A percentile compares a stretch with the other conserved stretches of the same genome.
These are phyloP conservation scores for Colletotrichum gloeosporioides DNA, from an alignment of 2,329 filamentous ascomycete species.

Conservation along the genomic window DNA sequence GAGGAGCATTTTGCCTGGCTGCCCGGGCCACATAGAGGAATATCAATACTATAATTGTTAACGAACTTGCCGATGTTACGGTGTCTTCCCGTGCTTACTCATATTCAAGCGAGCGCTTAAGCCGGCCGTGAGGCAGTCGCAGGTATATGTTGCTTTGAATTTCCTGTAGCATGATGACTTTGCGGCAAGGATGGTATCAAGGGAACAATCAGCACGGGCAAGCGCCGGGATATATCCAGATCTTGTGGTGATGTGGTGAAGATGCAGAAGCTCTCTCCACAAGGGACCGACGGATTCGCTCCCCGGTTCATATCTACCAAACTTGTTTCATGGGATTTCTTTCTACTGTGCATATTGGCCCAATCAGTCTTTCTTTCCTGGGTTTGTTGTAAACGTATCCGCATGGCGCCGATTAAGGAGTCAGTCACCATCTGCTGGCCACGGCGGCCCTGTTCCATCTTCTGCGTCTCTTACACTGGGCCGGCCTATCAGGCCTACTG, in stretches of 20 bases:
- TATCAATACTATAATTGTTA: background rate
- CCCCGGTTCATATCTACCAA: background rate
- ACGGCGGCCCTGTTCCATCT: background rate
- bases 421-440: background rate
- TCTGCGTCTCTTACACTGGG: background rate
- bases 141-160: background rate
- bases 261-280: background rate
- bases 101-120: background rate
- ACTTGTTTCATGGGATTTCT: background rate
- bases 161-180: background rate
- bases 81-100: background rate
- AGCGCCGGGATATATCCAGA: background rate
- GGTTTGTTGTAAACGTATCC: background rate
- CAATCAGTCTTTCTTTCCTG: background rate
- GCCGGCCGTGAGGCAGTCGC: background rate
- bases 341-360: background rate
- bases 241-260: background rate
- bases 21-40: background rate
- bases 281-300: background rate
- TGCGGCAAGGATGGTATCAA: background rate
- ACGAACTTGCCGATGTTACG: background rate
- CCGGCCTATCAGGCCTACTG: background rate
- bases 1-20: background rate
- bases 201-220: background rate
- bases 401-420: background rate